Conservation (phyloP, 2,329 filamentous ascomycete genomes). For the Dendryphion nanum region DNA sequence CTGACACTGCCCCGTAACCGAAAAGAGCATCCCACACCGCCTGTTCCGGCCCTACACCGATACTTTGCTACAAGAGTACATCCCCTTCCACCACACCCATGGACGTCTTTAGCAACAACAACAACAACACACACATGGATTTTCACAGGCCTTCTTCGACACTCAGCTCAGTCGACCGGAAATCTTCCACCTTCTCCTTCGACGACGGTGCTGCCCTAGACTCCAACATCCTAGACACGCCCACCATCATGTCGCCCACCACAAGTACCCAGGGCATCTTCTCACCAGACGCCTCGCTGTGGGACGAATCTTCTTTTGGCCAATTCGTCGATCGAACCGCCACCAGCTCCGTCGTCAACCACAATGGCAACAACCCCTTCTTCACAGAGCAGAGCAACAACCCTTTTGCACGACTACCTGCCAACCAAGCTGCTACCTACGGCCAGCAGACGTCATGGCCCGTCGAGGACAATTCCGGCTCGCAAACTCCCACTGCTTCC, state of each 20-base stretch:
- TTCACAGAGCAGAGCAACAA: constrained; percentile 50
- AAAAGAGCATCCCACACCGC: constrained; percentile 40
- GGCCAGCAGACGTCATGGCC: constrained; percentile 59
- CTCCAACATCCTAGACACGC: constrained; percentile 40
- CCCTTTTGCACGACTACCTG: constrained; percentile 64
- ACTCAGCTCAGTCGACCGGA: constrained; percentile 36
- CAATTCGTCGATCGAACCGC: constrained; percentile 39
- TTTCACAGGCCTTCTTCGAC: constrained; percentile 39
- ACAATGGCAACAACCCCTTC: constrained; percentile 48
- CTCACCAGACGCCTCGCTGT: constrained; percentile 51
- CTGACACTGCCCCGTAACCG: constrained; percentile 22
- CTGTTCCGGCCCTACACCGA: constrained; percentile 38
- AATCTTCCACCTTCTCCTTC: constrained; percentile 42
- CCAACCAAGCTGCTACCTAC: constrained; percentile 47
- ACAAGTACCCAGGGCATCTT: constrained; percentile 51
- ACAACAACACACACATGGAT: no score
- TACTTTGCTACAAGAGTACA: constrained; percentile 41
- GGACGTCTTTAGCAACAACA: no score
- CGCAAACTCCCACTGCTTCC: constrained; percentile 70
- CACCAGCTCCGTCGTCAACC: constrained; percentile 37
- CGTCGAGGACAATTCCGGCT: constrained; percentile 61
- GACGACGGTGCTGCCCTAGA: constrained; percentile 56
- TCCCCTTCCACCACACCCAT: constrained; percentile 19
- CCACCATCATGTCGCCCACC: constrained; percentile 49
- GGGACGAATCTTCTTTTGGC: constrained; percentile 46